phyloP scores from a whole-genome alignment of 495 filamentous ascomycete species.

The Neurospora sp. region DNA sequence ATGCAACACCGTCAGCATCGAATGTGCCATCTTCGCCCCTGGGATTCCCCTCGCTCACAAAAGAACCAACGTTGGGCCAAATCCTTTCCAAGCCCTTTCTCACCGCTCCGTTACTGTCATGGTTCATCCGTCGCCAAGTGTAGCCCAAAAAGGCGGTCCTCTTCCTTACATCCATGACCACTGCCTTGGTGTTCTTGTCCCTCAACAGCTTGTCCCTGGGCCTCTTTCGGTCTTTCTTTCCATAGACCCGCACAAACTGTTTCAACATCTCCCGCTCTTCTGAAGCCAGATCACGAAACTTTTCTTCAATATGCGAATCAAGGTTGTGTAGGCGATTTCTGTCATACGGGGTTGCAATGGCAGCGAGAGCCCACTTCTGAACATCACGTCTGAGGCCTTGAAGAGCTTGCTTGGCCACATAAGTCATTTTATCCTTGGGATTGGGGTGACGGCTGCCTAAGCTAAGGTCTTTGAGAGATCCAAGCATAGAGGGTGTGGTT shows the following conservation, averaged over 20 bases:
- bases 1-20: not conserved
- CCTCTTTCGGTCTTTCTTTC: slow-evolving; percentile 37
- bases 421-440: not conserved
- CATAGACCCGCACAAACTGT: slow-evolving; percentile 16
- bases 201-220: slow-evolving; percentile 71
- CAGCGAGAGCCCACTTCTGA: slow-evolving; percentile 29
- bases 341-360: slow-evolving; percentile 36
- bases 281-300: slow-evolving; percentile 6
- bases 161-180: slow-evolving; percentile 69
- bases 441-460: not conserved
- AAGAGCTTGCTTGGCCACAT: slow-evolving; percentile 6
- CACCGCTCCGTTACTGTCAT: not conserved
- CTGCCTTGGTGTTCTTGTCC: slow-evolving; percentile 51
- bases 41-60: not conserved
- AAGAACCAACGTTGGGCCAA: not conserved
- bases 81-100: not conserved
- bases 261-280: slow-evolving; percentile 28
- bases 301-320: slow-evolving; percentile 37
- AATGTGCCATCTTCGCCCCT: not conserved
- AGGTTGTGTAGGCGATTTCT: slow-evolving; percentile 29
- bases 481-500: not conserved
- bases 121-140: slow-evolving; percentile 51
- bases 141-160: slow-evolving; percentile 83
- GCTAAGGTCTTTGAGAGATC: not conserved
- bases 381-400: slow-evolving; percentile 24